Conservation (phyloP, 306 rosid genomes). For the Dalbergia cochinchinensis region DNA sequence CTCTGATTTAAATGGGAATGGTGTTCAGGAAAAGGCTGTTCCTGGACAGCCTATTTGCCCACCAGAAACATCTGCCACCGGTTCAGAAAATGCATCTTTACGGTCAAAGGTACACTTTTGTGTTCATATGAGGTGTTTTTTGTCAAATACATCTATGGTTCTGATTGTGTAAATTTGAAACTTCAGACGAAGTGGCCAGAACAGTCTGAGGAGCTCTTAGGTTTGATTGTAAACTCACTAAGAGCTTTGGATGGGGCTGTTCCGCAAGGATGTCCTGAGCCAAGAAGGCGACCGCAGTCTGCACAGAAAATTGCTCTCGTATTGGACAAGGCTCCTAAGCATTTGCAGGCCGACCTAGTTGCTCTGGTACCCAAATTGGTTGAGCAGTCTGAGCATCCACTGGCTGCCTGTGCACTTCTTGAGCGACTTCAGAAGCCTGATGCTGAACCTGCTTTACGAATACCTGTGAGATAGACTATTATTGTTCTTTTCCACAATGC, state of each 20-base stretch:
- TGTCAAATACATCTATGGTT: slow-evolving; percentile 16
- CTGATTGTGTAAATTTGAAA: slow-evolving; percentile 49
- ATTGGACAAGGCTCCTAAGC: slow-evolving; percentile 96
- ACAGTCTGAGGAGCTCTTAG: slow-evolving; percentile 98
- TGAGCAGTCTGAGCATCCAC: slow-evolving; percentile 94
- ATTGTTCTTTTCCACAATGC: slow-evolving; percentile 35
- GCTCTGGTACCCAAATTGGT: slow-evolving; percentile 94
- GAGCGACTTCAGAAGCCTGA: slow-evolving; percentile 92
- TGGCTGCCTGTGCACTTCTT: slow-evolving; percentile 91
- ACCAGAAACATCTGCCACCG: slow-evolving; percentile 85
- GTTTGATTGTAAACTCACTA: slow-evolving; percentile 93
- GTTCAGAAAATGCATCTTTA: slow-evolving; percentile 70
- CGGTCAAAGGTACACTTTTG: slow-evolving; percentile 73
- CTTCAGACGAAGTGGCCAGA: slow-evolving; percentile 97
- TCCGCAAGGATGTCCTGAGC: slow-evolving; percentile 96
- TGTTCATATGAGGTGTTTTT: slow-evolving; percentile 42
- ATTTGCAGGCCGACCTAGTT: slow-evolving; percentile 90
- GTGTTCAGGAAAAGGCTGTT: slow-evolving; percentile 63
- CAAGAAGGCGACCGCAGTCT: slow-evolving; percentile 95
- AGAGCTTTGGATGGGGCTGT: slow-evolving; percentile 97
- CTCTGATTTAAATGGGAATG: slow-evolving; percentile 68
- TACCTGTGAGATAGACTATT: slow-evolving; percentile 74
- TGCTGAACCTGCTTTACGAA: slow-evolving; percentile 85
- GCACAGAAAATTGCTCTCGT: slow-evolving; percentile 95
- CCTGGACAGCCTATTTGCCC: slow-evolving; percentile 76